A percentile compares a stretch with the other conserved stretches of the same genome.
Conservation (phyloP, 129 eudicot genomes). For the Pulicaria dysenterica region DNA sequence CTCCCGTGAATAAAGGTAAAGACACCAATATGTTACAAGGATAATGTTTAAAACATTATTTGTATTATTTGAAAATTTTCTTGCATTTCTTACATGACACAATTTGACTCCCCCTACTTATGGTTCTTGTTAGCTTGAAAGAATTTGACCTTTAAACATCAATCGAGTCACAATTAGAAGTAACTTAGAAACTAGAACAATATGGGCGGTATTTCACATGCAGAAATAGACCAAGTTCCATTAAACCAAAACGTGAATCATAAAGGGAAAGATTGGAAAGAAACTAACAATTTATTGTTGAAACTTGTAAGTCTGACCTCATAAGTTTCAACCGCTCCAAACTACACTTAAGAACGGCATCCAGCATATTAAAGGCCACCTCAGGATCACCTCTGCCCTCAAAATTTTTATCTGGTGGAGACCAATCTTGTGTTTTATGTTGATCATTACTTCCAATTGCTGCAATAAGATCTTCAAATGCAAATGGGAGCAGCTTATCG, state of each 20-base stretch:
- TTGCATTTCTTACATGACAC: too few species aligned
- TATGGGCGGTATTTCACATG: background rate
- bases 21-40: too few species aligned
- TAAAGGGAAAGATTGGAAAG: background rate
- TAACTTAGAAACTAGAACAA: background rate
- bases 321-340: conserved; percentile 64
- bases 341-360: conserved; percentile 56
- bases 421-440: conserved; percentile 30
- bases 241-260: conserved; percentile 2
- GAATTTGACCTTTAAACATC: too few species aligned
- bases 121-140: too few species aligned
- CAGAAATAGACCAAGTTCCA: background rate
- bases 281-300: background rate
- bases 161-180: too few species aligned
- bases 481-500: conserved; percentile 23
- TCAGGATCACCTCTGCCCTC: conserved; percentile 39
- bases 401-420: conserved; percentile 31
- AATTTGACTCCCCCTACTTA: too few species aligned
- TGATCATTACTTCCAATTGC: conserved; percentile 36
- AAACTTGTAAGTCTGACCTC: conserved; percentile 49
- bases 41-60: too few species aligned
- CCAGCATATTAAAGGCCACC: conserved; percentile 59
- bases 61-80: too few species aligned
- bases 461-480: conserved; percentile 37
- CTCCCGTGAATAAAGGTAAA: too few species aligned